These are phyloP conservation scores for Crepidotus variabilis DNA, from an alignment of 768 basidiomycete genomes.

Conservation along the genomic window DNA sequence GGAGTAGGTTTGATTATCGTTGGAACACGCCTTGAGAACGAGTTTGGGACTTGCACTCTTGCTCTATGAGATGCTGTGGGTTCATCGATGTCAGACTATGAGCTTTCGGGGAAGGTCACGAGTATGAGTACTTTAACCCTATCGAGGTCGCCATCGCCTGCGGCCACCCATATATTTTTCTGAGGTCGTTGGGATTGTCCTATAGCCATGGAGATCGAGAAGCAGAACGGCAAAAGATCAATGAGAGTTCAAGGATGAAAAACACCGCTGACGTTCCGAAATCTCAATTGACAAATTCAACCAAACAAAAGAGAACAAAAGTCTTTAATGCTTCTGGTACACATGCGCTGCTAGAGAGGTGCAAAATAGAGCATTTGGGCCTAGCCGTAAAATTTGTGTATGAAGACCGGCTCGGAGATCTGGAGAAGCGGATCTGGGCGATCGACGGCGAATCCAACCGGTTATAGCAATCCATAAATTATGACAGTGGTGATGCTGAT, in stretches of 20 bases:
- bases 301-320: constrained; percentile 19
- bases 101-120: constrained; percentile 4
- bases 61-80: constrained; percentile 56
- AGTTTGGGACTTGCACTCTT: constrained; percentile 42
- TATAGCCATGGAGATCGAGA: constrained; percentile 14
- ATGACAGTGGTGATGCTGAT: background rate
- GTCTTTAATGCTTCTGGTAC: background rate
- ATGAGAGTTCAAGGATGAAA: constrained; percentile 11
- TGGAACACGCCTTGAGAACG: constrained; percentile 14
- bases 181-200: constrained; percentile 6
- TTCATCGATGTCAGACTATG: constrained; percentile 13
- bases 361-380: background rate
- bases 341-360: background rate
- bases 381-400: background rate
- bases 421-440: constrained; percentile 7
- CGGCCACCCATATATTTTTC: constrained; percentile 91
- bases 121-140: constrained; percentile 57
- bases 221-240: constrained; percentile 2
- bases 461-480: constrained; percentile 8
- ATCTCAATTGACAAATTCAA: constrained; percentile 12
- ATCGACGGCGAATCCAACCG: constrained; percentile 10
- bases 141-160: constrained; percentile 83
- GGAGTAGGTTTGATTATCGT: constrained; percentile 27
- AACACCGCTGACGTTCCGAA: background rate
- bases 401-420: constrained; percentile 6